Evolutionary conservation across 495 filamentous ascomycete genomes (phyloP), one percentile per base, ranked within the genome.

Genomic region (Talaromyces trachyspermus): DNA sequence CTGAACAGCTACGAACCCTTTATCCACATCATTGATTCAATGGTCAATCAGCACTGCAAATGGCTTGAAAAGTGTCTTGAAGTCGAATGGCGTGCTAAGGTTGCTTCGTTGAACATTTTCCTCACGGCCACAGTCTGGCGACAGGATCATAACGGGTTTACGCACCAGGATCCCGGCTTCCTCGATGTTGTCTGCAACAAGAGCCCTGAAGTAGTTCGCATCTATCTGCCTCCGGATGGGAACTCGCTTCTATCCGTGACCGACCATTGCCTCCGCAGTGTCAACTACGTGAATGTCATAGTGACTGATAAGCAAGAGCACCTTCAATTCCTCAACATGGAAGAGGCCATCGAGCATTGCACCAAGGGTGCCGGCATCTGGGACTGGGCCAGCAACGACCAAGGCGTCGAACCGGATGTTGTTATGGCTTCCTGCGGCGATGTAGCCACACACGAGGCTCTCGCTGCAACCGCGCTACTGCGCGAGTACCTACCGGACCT

Each of bases 1-100:
- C 71, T 88, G 26, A 88, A 88, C 67, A 80, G 77, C 63, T 88
- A 88, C 66, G 83, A 88, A 57, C 83, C 84, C 0, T 88, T 86
- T 58, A 82, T 86, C 49, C 84, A 88, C 54, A 76, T 88, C 54
- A 85, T 88, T 53, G 84, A 88, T 57, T 82, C 77, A 1, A 88
- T 86, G 83, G 83, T 88, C 42, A 85, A 85, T 59, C 83, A 86
- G 62, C 84, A 86, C 64, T 85, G 81, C 69, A 88, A 88, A 60
- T 86, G 83, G 84, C 71, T 88, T 40, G 84, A 88, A 54, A 88
- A 88, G 62, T 84, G 77, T 51, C 62, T 78, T 7, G 84, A 86
- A 54, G 77, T 86, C 2, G 77, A 83, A 51, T 88, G 83, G 83
- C 73, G 84, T 23, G 72, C 66, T 43, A 79, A 78, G 58, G 64